Base-by-base conservation (phyloP, 352 stramenopile species). In the Pythium chondricola region DNA sequence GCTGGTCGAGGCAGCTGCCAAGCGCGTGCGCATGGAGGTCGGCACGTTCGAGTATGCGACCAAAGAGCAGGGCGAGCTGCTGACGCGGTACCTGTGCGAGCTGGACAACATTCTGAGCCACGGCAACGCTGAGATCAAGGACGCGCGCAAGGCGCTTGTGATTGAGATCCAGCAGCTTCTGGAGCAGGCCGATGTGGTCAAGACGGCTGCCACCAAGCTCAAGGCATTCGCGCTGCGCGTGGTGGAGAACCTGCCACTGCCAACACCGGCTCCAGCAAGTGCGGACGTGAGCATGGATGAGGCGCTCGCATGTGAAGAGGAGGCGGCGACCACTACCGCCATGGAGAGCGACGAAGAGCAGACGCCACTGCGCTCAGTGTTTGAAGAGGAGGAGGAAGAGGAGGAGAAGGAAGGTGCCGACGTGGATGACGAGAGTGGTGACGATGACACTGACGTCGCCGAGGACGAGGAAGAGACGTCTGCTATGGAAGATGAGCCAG, bases 21-120 rank as follows among this genome's bases (percentile, higher is more conserved):
- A 81, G 56, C 63, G 70, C 31, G 38, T 69, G n/a, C 69, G 67
- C 10, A 54, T 71, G 43, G 68, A 83, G 42, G 43, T 85, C 18
- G 72, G 69, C 41, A 66, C 70, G 17, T 85, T 82, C 43, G 69
- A 83, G 55, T 84, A 83, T 58, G 61, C 63, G 22, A 58, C 61
- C 13, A 75, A 78, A 56, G 69, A 82, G 41, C 75, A 83, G 51
- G 65, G 59, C 17, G 75, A 87, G 61, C 56, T 82, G 36, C 63
- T 87, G 2, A 87, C 75, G 8, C 69, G 67, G 3, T 56, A 71
- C 24, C 51, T 87, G 31, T 65, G 67, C 27, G 61, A 83, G 17
- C 51, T 87, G 43, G 75, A 87, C 61, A 58, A 74, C 21, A 69
- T 87, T n/a, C 31, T 84, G 40, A 87, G 75, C 58, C 56, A 73